Evolutionary conservation across 371 early-diverging fungal genomes (phyloP).

Genomic region (Vittaforma corneae): DNA sequence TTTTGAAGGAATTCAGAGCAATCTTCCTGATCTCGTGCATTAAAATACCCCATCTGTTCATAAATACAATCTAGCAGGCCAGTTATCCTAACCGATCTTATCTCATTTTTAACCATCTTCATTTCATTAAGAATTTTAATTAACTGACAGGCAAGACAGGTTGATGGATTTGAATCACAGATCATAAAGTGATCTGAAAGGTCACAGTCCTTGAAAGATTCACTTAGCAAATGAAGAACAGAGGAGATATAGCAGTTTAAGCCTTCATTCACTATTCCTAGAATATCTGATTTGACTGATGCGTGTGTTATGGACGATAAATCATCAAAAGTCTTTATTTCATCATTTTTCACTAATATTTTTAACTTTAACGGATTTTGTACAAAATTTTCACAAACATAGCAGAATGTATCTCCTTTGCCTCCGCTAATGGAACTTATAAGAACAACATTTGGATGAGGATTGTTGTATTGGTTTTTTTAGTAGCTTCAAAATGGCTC

Average conservation of each 20-base stretch:
- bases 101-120: neutral
- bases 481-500: constrained; percentile 68
- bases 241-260: constrained; percentile 57
- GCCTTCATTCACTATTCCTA: constrained; percentile 54
- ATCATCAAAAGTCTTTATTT: neutral
- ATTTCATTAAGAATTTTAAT: constrained; percentile 36
- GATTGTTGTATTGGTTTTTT: constrained; percentile 22
- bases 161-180: constrained; percentile 40
- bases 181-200: constrained; percentile 32
- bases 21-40: constrained; percentile 50
- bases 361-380: constrained; percentile 7
- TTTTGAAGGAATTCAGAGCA: constrained; percentile 46
- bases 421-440: constrained; percentile 31
- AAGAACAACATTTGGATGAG: constrained; percentile 67
- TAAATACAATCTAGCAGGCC: constrained; percentile 27
- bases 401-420: constrained; percentile 48
- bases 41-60: constrained; percentile 38
- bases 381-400: constrained; percentile 48
- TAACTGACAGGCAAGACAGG: constrained; percentile 56
- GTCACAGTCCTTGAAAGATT: constrained; percentile 19
- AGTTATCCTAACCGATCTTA: neutral
- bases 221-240: constrained; percentile 49
- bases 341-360: neutral
- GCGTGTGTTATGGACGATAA: neutral
- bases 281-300: neutral